Percentiles rank a stretch among this genome's conserved stretches.
These are phyloP conservation scores for Diplocarpon rosae DNA, from an alignment of 2,329 filamentous ascomycete species.

Conservation along the genomic window DNA sequence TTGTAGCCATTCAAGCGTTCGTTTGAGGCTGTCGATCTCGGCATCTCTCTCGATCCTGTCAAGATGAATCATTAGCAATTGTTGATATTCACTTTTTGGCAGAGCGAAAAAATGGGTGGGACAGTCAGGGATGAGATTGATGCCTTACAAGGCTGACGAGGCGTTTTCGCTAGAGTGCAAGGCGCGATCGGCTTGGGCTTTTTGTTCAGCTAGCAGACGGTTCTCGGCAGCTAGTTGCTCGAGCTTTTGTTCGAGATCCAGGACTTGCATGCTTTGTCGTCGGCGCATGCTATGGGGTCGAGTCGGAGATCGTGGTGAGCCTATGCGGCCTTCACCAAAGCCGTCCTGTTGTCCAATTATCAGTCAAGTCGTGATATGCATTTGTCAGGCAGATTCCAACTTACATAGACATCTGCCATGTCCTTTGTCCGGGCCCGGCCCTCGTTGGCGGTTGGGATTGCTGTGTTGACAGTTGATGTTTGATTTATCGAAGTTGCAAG, in stretches of 20 bases:
- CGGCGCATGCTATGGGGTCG: conserved; percentile 92
- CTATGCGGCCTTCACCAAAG: conserved; percentile 76
- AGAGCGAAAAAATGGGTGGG: no score
- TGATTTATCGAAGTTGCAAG: conserved; percentile 31
- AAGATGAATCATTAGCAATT: no score
- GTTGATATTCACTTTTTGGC: no score
- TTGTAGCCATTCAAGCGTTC: conserved; percentile 68
- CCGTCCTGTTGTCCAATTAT: conserved; percentile 55
- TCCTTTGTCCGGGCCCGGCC: conserved; percentile 72
- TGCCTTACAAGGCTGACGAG: conserved; percentile 48
- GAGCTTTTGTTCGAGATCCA: conserved; percentile 79
- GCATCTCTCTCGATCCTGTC: conserved; percentile 57
- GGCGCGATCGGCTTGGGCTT: conserved; percentile 55
- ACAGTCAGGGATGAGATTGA: no score
- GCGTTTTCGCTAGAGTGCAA: conserved; percentile 50
- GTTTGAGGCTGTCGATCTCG: conserved; percentile 74
- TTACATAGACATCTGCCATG: conserved; percentile 92
- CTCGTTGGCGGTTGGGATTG: conserved; percentile 76
- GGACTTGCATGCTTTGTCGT: conserved; percentile 92
- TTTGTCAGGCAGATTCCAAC: conserved; percentile 31
- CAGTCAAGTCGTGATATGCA: conserved; percentile 11
- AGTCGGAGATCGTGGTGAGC: conserved; percentile 83
- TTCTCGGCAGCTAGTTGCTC: conserved; percentile 84
- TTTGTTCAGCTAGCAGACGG: conserved; percentile 62
- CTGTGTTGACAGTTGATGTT: conserved; percentile 35